These are phyloP conservation scores for Primulina huaijiensis DNA, from an alignment of 257 asterid species.

Conservation along the genomic window DNA sequence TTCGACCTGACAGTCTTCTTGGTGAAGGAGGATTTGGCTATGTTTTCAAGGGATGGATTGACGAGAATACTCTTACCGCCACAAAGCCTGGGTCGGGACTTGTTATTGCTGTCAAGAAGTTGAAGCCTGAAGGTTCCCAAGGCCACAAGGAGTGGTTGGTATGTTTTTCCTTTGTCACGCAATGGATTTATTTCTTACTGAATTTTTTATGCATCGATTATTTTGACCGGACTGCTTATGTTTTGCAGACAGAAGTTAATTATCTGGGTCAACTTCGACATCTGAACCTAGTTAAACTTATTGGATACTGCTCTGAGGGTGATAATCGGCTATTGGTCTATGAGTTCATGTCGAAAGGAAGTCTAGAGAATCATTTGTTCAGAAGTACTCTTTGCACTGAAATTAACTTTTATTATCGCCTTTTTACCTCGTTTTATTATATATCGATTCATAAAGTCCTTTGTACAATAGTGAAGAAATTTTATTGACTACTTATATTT, in stretches of 20 bases:
- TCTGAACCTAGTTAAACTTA: conserved; percentile 62
- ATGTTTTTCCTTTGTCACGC: conserved; percentile 7
- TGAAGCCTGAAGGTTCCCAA: conserved; percentile 60
- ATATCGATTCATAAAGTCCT: neutral
- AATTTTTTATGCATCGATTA: neutral
- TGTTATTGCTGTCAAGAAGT: conserved; percentile 72
- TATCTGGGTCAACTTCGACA: conserved; percentile 70
- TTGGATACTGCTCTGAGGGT: conserved; percentile 68
- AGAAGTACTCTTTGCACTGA: conserved; percentile 42
- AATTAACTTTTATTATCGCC: neutral
- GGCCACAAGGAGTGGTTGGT: conserved; percentile 82
- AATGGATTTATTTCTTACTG: neutral
- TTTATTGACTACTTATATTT: neutral
- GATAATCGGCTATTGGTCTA: conserved; percentile 61
- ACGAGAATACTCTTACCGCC: conserved; percentile 48
- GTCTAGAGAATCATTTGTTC: conserved; percentile 73
- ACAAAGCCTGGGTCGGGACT: conserved; percentile 55
- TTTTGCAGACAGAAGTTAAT: conserved; percentile 63
- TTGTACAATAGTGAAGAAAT: neutral
- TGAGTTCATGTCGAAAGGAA: conserved; percentile 77
- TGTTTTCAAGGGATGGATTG: conserved; percentile 67
- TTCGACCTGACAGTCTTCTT: conserved; percentile 60
- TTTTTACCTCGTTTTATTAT: neutral
- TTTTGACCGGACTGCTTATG: neutral
- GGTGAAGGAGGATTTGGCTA: conserved; percentile 80